A percentile compares a stretch with the other conserved stretches of the same genome.
These are phyloP conservation scores for Eimeria falciformis DNA, from an alignment of 169 alveolate genomes.

Conservation along the genomic window DNA sequence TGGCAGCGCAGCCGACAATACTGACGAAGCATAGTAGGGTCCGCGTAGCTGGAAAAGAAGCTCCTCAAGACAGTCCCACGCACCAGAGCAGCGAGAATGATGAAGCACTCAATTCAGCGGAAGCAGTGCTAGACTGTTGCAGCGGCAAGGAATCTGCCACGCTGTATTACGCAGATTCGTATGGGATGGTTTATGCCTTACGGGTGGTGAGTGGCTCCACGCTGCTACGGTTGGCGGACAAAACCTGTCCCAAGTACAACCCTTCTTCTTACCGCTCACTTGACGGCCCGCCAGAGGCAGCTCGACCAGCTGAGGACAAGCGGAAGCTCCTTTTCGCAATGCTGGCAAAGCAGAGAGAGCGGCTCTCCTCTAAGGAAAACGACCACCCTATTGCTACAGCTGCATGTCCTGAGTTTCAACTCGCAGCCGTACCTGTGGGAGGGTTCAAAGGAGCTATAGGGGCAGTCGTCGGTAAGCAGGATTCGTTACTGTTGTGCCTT, in stretches of 20 bases:
- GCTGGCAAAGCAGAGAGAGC: constrained; percentile 25
- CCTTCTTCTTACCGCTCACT: constrained; percentile 44
- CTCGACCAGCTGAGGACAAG: constrained; percentile 27
- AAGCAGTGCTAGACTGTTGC: constrained; percentile 25
- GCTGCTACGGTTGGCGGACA: constrained; percentile 53
- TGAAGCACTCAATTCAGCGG: constrained; percentile 11
- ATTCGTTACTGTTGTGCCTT: not conserved
- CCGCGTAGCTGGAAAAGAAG: not conserved
- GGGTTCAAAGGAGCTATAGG: constrained; percentile 74
- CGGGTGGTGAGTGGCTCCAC: constrained; percentile 62
- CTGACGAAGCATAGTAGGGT: not conserved
- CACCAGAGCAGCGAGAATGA: not conserved
- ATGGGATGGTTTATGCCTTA: constrained; percentile 69
- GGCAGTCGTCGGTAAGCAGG: constrained; percentile 67
- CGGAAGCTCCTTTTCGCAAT: constrained; percentile 50
- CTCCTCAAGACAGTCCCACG: not conserved
- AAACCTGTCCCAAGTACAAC: constrained; percentile 41
- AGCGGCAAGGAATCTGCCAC: constrained; percentile 64
- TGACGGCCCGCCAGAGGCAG: not conserved
- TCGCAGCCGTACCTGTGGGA: constrained; percentile 66
- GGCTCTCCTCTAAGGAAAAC: constrained; percentile 50
- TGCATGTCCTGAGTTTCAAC: constrained; percentile 49
- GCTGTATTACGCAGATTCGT: constrained; percentile 59
- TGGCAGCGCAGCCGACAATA: not conserved
- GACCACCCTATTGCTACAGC: constrained; percentile 54